These are phyloP conservation scores for Rhizomucor pusillus DNA, from an alignment of 371 early-diverging fungal genomes.

Conservation along the genomic window DNA sequence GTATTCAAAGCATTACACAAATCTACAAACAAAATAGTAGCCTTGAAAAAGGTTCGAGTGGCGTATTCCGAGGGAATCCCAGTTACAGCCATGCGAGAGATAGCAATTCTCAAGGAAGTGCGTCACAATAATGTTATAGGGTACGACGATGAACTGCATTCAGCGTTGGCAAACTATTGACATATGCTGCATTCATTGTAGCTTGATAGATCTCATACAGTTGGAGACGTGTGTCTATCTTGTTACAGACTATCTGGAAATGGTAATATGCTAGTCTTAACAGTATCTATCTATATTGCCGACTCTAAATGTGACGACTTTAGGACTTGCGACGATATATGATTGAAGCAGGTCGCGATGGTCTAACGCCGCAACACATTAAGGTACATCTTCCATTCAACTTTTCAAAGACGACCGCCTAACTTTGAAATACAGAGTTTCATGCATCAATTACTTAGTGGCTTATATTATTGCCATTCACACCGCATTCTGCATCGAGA, in stretches of 20 bases:
- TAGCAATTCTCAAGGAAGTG: constrained; percentile 95
- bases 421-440: constrained; percentile 67
- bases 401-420: background rate
- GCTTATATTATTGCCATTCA: constrained; percentile 84
- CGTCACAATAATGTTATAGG: constrained; percentile 91
- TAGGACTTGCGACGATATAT: constrained; percentile 94
- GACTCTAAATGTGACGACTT: background rate
- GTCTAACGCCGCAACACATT: constrained; percentile 63
- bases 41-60: constrained; percentile 93
- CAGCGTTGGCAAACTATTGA: background rate
- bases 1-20: constrained; percentile 92
- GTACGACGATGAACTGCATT: constrained; percentile 32
- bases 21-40: constrained; percentile 78
- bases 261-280: constrained; percentile 26
- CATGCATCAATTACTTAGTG: constrained; percentile 83
- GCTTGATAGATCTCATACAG: constrained; percentile 91
- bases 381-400: constrained; percentile 47
- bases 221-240: constrained; percentile 89
- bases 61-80: constrained; percentile 94
- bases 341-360: constrained; percentile 65
- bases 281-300: no score
- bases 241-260: constrained; percentile 95
- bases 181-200: constrained; percentile 24
- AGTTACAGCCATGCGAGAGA: constrained; percentile 94
- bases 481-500: constrained; percentile 91